Conservation (phyloP, 768 basidiomycete species). For the Pisolithus sp. region DNA sequence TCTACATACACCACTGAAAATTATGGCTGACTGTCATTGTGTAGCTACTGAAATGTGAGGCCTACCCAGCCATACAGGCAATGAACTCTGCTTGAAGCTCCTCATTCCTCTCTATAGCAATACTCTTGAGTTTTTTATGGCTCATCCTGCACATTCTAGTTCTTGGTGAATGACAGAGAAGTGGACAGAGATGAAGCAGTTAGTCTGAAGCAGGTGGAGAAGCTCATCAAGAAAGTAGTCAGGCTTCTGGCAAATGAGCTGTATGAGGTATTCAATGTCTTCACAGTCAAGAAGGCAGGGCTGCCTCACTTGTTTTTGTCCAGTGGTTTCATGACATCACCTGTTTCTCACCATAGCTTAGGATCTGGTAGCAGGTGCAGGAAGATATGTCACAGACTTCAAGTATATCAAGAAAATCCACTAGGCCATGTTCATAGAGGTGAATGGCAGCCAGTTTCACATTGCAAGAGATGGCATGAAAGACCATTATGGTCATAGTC, state of each 20-base stretch:
- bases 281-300: background rate
- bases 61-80: conserved; percentile 6
- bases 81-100: background rate
- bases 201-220: background rate
- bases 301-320: no score
- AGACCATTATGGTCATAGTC: no score
- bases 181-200: conserved; percentile 29
- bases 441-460: no score
- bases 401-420: no score
- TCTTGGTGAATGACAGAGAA: conserved; percentile 26
- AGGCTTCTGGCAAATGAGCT: conserved; percentile 15
- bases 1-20: no score
- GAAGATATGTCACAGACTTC: no score
- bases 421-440: no score
- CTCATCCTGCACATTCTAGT: conserved; percentile 20
- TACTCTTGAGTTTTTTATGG: conserved; percentile 13
- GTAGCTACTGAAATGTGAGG: no score
- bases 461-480: no score
- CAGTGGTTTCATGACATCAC: no score
- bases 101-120: background rate
- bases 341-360: no score
- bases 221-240: conserved; percentile 20
- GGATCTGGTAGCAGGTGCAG: no score
- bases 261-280: conserved; percentile 13
- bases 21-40: background rate